A percentile compares a stretch with the other conserved stretches of the same genome.
phyloP scores from a whole-genome alignment of 306 rosid genomes.

The Gastrolobium bilobum region DNA sequence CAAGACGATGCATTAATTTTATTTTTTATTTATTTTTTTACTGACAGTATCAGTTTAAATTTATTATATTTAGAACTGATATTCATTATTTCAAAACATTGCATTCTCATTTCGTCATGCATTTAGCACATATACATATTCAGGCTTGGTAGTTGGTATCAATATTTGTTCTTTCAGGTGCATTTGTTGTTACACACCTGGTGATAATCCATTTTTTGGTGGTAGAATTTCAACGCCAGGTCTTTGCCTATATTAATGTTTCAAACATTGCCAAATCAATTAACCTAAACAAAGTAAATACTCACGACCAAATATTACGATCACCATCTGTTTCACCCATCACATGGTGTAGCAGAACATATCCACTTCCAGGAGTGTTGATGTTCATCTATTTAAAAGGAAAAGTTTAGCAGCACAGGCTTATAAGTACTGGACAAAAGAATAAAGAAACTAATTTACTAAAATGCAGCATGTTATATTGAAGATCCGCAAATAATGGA shows the following conservation, averaged over 20 bases:
- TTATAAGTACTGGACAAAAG: neutral
- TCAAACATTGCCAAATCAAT: constrained; percentile 14
- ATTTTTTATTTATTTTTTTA: neutral
- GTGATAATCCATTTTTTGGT: constrained; percentile 1
- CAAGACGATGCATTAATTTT: neutral
- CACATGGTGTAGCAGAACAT: constrained; percentile 78
- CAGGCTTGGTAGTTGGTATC: neutral
- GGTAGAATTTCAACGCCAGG: constrained; percentile 14
- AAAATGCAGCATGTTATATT: neutral
- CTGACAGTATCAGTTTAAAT: neutral
- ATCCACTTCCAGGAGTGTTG: constrained; percentile 80
- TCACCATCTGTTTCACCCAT: constrained; percentile 90
- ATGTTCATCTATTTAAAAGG: constrained; percentile 49
- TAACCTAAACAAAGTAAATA: constrained; percentile 4
- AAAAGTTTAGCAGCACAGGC: constrained; percentile 7
- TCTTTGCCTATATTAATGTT: neutral
- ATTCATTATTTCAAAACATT: constrained; percentile 2
- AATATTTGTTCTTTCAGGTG: neutral
- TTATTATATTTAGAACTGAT: neutral
- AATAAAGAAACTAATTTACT: neutral
- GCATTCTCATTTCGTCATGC: neutral
- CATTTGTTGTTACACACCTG: neutral
- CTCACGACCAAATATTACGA: constrained; percentile 78
- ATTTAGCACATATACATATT: neutral
- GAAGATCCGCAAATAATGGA: neutral